Base-by-base conservation (phyloP, 805 yeast genomes). In the Sungouiella blattae region DNA sequence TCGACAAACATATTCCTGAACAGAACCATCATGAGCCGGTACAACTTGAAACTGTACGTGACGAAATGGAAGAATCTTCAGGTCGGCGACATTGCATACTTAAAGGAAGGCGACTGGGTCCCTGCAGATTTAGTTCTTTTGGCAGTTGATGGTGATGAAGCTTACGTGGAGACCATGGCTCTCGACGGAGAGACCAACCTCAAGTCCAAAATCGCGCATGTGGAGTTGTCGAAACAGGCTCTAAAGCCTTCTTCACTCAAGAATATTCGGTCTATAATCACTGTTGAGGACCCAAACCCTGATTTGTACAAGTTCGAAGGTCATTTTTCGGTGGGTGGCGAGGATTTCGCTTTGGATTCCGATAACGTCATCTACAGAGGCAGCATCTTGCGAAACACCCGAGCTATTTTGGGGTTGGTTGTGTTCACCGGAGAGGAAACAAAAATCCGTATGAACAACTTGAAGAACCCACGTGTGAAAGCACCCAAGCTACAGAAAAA, bases 141-240 rank as follows among this genome's bases (percentile, higher is more conserved):
- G 27, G 74, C 89, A 1, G 77, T 87, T 3, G 77, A 78, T 25
- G 74, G 73, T 30, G 40, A 36, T 43, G 76, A 72, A 35, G 75
- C 86, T 1, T 86, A 77, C 45, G 79, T 89, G 13, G 99, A 93
- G 58, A 93, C 99, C 1, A 88, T 91, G 91, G 98, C 96, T 1
- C 69, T 93, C 32, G 98, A 93, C 60, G 99, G 99, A 33, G 98
- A 93, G 59, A 93, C 98, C 0, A 91, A 88, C 54, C 67, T 93
- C 41, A 93, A 93, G 57, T 71, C 85, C 6, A 80, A 77, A 48
- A 62, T 65, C 13, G 85, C 96, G 0, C 83, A 81, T 42, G 67
- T 73, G 2, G 85, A 80, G 41, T 47, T 91, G 2, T 70, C 80
- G 26, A 72, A 73, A 11, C 43, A 59, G 8, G 67, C 81, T 28